These are phyloP conservation scores for Avena atlantica DNA, from an alignment of 176 grass and related monocot genomes.

Conservation along the genomic window DNA sequence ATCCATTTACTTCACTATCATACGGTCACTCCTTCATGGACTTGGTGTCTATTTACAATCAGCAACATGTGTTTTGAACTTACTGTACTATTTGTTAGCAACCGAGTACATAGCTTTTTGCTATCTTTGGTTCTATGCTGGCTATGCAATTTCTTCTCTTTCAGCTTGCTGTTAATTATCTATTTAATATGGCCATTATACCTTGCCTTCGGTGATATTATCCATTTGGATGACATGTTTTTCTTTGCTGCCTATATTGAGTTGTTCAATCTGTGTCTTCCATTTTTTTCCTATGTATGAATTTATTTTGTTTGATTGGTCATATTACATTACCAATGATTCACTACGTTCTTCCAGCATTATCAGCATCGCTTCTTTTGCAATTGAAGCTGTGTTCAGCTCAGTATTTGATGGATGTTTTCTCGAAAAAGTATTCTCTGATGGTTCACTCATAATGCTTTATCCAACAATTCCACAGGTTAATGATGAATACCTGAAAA, in stretches of 20 bases:
- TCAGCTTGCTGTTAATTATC: background rate
- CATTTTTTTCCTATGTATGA: background rate
- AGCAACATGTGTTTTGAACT: background rate
- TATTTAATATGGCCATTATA: background rate
- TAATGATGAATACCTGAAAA: constrained; percentile 94
- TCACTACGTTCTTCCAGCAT: background rate
- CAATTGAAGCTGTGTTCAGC: constrained; percentile 10
- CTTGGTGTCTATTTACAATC: background rate
- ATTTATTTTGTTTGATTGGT: constrained; percentile 31
- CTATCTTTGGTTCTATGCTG: background rate
- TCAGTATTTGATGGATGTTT: background rate
- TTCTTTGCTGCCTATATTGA: background rate
- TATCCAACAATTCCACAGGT: constrained; percentile 65
- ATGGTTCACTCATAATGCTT: constrained; percentile 29
- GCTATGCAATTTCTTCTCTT: background rate
- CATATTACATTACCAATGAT: constrained; percentile 9
- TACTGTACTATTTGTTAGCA: constrained; percentile 8
- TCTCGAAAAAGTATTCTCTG: background rate
- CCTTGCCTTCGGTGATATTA: constrained; percentile 15
- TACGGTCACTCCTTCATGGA: background rate
- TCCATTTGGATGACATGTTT: constrained; percentile 32
- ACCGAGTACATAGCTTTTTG: background rate
- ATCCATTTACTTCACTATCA: constrained; percentile 23
- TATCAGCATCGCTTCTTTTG: constrained; percentile 22
- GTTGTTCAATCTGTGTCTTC: constrained; percentile 1